These are phyloP conservation scores for Ogataea trehalophila DNA, from an alignment of 805 yeast species.

Conservation along the genomic window DNA sequence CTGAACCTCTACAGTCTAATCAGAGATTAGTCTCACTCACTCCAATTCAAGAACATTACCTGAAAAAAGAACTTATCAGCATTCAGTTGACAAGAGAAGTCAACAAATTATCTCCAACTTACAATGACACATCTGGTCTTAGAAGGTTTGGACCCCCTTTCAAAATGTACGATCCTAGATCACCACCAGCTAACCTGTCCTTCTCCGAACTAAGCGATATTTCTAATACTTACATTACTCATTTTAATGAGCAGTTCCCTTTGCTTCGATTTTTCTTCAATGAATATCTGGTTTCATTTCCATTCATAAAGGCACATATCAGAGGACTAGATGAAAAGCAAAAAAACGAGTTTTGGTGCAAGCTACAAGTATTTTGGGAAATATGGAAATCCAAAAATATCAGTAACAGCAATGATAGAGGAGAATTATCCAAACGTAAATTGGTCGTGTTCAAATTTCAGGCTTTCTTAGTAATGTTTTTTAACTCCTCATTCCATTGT, in stretches of 20 bases:
- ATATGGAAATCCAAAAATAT: conserved; percentile 68
- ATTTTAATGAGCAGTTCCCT: conserved; percentile 49
- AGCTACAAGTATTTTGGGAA: conserved; percentile 79
- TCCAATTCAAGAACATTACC: conserved; percentile 77
- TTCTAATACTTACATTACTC: conserved; percentile 13
- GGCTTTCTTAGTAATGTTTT: conserved; percentile 59
- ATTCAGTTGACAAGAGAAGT: conserved; percentile 62
- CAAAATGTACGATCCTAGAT: conserved; percentile 38
- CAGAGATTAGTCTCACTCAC: conserved; percentile 27
- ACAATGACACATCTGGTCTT: conserved; percentile 56
- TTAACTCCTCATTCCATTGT: conserved; percentile 70
- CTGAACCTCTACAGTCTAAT: background rate
- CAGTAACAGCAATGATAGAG: conserved; percentile 70
- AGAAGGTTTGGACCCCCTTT: conserved; percentile 79
- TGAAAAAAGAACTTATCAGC: conserved; percentile 75
- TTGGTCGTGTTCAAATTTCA: conserved; percentile 58
- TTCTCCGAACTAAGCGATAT: conserved; percentile 14
- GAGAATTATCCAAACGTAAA: conserved; percentile 66
- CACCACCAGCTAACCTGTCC: conserved; percentile 19
- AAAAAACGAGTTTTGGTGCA: conserved; percentile 60
- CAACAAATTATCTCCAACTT: conserved; percentile 38
- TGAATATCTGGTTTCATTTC: conserved; percentile 63
- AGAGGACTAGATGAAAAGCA: conserved; percentile 6
- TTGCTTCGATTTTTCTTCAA: conserved; percentile 61
- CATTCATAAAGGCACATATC: conserved; percentile 58